Base-by-base conservation (phyloP, 2,329 filamentous ascomycete genomes). In the Chaetothyriales sp. region DNA sequence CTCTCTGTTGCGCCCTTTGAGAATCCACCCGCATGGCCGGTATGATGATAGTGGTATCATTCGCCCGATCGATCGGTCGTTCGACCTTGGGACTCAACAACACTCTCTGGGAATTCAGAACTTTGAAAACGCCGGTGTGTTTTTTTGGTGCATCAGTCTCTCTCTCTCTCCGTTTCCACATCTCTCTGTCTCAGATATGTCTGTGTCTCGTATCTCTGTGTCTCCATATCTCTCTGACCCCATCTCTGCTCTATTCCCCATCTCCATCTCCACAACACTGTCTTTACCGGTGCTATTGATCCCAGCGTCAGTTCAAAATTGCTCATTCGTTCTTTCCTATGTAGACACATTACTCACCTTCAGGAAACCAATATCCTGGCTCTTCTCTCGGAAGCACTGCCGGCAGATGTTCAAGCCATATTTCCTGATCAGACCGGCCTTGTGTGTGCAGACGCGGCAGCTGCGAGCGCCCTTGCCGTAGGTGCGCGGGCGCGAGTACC, bases 371-470 rank as follows among this genome's bases (percentile, higher is more conserved):
- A 83, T 82, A 70, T 83, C 80, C 67, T 69, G 67, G 66, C 73
- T 71, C 77, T 83, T 83, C 74, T 83, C 80, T 64, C 80, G 70
- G 77, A 83, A 83, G 77, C 80, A 83, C 72, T 80, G 76, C 76
- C 80, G 77, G 77, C 80, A 82, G 74, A 83, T 81, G 66, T 70
- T 88, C 66, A 95, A 81, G 71, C 92, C 90, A 79, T 98, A 98
- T 80, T 98, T 98, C 80, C 92, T 89, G 83, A 98, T 95, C 66
- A 98, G 83, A 94, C 92, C 92, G 69, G 92, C 90, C 71, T 81
- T 83, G 86, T 98, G 90, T 71, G 89, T 88, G 87, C 83, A 86
- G 70, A 86, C 82, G 69, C 83, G 83, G 79, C 63, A 65, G 20
- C 49, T 47, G 28, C 63, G 63, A 47, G 61, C 48, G 43, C 60